Evolutionary conservation across 257 asterid genomes (phyloP).

Genomic region (Rehmannia glutinosa): DNA sequence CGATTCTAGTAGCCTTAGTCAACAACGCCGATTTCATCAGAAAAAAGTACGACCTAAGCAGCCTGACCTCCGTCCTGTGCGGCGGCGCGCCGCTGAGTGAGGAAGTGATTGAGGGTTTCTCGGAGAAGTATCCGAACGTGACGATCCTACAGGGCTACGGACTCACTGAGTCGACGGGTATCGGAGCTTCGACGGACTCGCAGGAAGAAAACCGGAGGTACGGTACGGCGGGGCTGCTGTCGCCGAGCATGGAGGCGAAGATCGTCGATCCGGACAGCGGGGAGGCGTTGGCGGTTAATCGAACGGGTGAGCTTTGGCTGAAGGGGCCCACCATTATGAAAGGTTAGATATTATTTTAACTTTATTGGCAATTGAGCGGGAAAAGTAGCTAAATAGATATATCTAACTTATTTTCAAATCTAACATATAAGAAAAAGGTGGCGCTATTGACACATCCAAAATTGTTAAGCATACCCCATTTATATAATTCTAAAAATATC

Average conservation of each 20-base stretch:
- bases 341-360: slow-evolving; percentile 30
- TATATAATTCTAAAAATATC: too few relatives aligned
- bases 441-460: too few relatives aligned
- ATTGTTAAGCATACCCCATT: too few relatives aligned
- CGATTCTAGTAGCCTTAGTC: slow-evolving; percentile 63
- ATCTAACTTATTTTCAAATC: too few relatives aligned
- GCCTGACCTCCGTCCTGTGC: slow-evolving; percentile 49
- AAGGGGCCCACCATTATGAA: slow-evolving; percentile 89
- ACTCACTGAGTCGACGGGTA: slow-evolving; percentile 83
- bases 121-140: slow-evolving; percentile 62
- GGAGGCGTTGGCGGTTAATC: slow-evolving; percentile 43
- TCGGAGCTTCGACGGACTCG: slow-evolving; percentile 78
- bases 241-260: slow-evolving; percentile 78
- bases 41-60: slow-evolving; percentile 58
- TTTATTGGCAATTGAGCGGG: too few relatives aligned
- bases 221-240: slow-evolving; percentile 85
- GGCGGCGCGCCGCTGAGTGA: slow-evolving; percentile 96
- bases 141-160: slow-evolving; percentile 84
- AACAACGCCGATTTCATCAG: slow-evolving; percentile 49
- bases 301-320: slow-evolving; percentile 93
- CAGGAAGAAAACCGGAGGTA: slow-evolving; percentile 82
- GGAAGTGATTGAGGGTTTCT: slow-evolving; percentile 80
- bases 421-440: too few relatives aligned
- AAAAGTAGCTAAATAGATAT: too few relatives aligned
- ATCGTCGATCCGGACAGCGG: slow-evolving; percentile 79